Percentiles rank a stretch among this genome's conserved stretches.
Evolutionary conservation across 352 stramenopile genomes (phyloP).

Genomic region (Phytophthora lateralis): DNA sequence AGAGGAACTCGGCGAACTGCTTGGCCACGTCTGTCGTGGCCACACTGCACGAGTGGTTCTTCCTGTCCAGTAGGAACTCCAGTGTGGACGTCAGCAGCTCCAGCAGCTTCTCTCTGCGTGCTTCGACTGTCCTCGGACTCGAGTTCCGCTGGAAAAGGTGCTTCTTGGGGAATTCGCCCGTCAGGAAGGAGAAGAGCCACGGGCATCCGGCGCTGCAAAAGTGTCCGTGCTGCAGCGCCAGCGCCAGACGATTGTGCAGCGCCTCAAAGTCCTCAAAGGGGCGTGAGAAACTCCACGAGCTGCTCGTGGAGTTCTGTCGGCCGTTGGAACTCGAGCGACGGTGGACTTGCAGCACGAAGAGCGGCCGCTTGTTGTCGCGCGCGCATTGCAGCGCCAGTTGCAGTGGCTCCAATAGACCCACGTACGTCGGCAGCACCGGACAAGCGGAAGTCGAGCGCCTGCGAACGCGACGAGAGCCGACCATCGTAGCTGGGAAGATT

Average conservation of each 20-base stretch:
- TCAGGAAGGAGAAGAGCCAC: constrained; percentile 38
- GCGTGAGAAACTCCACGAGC: constrained; percentile 19
- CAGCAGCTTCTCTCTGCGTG: constrained; percentile 21
- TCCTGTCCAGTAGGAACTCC: constrained; percentile 34
- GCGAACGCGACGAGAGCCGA: constrained; percentile 23
- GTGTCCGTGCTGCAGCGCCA: constrained; percentile 38
- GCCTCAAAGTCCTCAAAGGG: constrained; percentile 35
- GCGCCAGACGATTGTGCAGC: constrained; percentile 25
- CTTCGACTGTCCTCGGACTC: constrained; percentile 20
- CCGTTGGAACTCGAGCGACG: constrained; percentile 1
- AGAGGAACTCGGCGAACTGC: constrained; percentile 32
- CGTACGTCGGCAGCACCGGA: constrained; percentile 29
- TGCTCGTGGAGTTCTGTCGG: neutral
- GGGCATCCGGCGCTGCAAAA: constrained; percentile 37
- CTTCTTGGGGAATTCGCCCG: constrained; percentile 37
- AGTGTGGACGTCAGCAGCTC: constrained; percentile 21
- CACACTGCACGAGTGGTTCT: constrained; percentile 37
- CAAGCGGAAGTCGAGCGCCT: constrained; percentile 16
- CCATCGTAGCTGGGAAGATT: constrained; percentile 12
- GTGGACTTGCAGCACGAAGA: constrained; percentile 35
- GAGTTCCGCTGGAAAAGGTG: constrained; percentile 35
- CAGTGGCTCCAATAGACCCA: constrained; percentile 32
- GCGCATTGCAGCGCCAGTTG: constrained; percentile 24
- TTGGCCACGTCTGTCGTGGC: constrained; percentile 29
- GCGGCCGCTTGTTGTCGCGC: constrained; percentile 9